Conservation (phyloP, 225 moss, liverwort and hornwort species). For the Polytrichum commune region DNA sequence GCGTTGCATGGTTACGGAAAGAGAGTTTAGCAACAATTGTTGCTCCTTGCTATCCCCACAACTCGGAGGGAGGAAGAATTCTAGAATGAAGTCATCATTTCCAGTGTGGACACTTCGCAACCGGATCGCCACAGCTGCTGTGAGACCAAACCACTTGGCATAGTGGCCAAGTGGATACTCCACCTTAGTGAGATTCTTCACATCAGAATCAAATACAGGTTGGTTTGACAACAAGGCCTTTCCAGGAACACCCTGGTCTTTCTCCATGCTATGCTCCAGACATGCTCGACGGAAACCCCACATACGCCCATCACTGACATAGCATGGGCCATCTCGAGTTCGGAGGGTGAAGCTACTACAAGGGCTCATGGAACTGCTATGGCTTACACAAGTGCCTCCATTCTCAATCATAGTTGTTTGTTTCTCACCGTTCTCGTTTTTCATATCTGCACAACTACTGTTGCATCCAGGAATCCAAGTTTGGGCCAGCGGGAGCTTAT, state of each 20-base stretch:
- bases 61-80: constrained; percentile 85
- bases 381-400: constrained; percentile 13
- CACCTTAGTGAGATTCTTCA: constrained; percentile 67
- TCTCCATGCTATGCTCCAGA: constrained; percentile 76
- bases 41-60: constrained; percentile 80
- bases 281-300: constrained; percentile 90
- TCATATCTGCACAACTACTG: constrained; percentile 15
- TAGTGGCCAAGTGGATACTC: constrained; percentile 97
- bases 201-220: constrained; percentile 88
- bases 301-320: constrained; percentile 75
- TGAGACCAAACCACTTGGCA: constrained; percentile 77
- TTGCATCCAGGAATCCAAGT: constrained; percentile 80
- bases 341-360: constrained; percentile 61
- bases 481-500: constrained; percentile 90
- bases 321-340: constrained; percentile 75
- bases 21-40: constrained; percentile 74
- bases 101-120: constrained; percentile 92
- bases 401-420: constrained; percentile 12
- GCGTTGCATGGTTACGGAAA: constrained; percentile 93
- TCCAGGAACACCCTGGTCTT: constrained; percentile 88
- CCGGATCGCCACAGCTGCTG: constrained; percentile 91
- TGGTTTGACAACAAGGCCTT: constrained; percentile 86
- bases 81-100: constrained; percentile 86
- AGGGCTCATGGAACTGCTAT: constrained; percentile 8
- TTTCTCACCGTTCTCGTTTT: constrained; percentile 19